These are phyloP conservation scores for Murraya koenigii DNA, from an alignment of 345 rosid genomes.

Conservation along the genomic window DNA sequence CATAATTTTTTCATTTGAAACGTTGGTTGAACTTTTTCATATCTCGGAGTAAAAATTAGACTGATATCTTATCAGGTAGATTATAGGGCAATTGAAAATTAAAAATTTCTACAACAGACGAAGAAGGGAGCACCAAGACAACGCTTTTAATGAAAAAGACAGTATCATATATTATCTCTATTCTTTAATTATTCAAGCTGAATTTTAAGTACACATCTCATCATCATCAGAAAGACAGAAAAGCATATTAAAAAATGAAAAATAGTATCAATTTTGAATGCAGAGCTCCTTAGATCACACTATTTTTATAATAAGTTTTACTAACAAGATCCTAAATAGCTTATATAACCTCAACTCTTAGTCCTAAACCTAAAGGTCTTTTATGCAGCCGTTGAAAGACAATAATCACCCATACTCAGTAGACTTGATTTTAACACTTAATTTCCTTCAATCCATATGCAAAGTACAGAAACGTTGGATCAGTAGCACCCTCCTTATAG, in stretches of 20 bases:
- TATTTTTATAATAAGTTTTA: not conserved
- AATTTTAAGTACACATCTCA: not conserved
- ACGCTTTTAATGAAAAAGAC: not conserved
- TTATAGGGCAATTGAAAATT: no score
- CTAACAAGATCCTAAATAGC: not conserved
- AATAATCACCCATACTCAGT: not conserved
- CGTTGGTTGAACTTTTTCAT: no score
- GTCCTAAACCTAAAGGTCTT: not conserved
- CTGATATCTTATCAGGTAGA: no score
- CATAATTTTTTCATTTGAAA: no score
- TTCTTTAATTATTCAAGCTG: not conserved
- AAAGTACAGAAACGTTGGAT: conserved; percentile 84
- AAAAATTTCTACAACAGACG: no score
- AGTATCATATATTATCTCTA: not conserved
- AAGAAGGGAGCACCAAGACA: no score
- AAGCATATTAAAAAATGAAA: not conserved
- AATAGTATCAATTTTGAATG: not conserved
- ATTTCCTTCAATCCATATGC: conserved; percentile 74
- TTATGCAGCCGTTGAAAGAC: not conserved
- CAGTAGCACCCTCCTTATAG: conserved; percentile 74
- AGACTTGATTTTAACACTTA: conserved; percentile 47
- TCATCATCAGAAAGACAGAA: not conserved
- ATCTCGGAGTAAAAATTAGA: no score
- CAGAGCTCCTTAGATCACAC: not conserved
- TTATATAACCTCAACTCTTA: not conserved